Percentiles rank a stretch among this genome's conserved stretches.
These are phyloP conservation scores for Arthrobotrys entomopaga DNA, from an alignment of 2,329 filamentous ascomycete species.

Conservation along the genomic window DNA sequence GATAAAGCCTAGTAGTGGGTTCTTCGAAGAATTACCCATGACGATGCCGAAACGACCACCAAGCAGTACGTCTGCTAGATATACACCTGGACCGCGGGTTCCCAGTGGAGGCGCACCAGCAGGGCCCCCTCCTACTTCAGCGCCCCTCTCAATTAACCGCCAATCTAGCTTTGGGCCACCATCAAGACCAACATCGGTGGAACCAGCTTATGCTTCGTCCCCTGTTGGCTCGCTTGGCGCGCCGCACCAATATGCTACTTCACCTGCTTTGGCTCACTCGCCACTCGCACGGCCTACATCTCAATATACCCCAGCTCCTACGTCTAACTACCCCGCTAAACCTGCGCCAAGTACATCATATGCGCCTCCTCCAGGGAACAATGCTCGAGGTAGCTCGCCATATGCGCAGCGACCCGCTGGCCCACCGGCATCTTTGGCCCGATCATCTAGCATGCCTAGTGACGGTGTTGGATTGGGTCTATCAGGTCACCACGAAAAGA, in stretches of 20 bases:
- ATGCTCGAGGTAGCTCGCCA: constrained; percentile 26
- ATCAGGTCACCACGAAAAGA: constrained; percentile 12
- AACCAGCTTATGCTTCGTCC: constrained; percentile 33
- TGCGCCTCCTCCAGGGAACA: constrained; percentile 21
- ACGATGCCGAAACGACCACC: constrained; percentile 31
- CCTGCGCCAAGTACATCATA: constrained; percentile 16
- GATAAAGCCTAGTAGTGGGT: constrained; percentile 23
- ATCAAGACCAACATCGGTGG: constrained; percentile 43
- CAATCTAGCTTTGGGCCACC: constrained; percentile 36
- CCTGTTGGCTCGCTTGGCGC: constrained; percentile 30
- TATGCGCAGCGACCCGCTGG: constrained; percentile 41
- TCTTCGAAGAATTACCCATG: constrained; percentile 45
- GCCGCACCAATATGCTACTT: constrained; percentile 30
- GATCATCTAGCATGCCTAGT: constrained; percentile 31
- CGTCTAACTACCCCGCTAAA: constrained; percentile 38
- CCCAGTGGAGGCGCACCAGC: constrained; percentile 15
- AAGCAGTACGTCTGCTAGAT: constrained; percentile 34
- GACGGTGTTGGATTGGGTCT: constrained; percentile 34
- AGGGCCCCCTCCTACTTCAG: constrained; percentile 23
- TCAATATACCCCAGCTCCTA: constrained; percentile 21
- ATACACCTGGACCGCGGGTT: constrained; percentile 25
- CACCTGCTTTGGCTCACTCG: constrained; percentile 24
- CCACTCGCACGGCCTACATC: constrained; percentile 27
- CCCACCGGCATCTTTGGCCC: constrained; percentile 6
- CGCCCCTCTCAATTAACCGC: constrained; percentile 23